Evolutionary conservation across 2,329 filamentous ascomycete genomes (phyloP), one percentile per base, ranked within the genome.

Genomic region (Cladosporium velox): DNA sequence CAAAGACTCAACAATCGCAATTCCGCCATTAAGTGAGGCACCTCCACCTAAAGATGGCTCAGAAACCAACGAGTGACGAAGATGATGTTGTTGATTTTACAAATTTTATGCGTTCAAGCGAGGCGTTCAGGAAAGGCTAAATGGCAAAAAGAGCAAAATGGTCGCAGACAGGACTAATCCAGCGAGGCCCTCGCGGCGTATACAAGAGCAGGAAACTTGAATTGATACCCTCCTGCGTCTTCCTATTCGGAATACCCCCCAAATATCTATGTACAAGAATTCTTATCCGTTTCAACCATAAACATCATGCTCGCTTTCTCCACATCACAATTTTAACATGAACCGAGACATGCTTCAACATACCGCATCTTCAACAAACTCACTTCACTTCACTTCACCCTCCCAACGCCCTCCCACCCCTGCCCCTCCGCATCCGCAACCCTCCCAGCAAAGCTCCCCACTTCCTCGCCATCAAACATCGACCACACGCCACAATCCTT

Each of bases 331-430:
- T 24, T 24, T 24, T 21, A 10, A 44, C n/a, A n/a, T 2, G 1
- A 10, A 10, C n/a, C 18, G 41, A n/a, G n/a, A 44, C 1, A 44
- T 21, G 41, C 41, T 21, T 44, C 41, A 44, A 24, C 8, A 44
- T 44, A 6, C n/a, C 24, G 2, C 24, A 24, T 24, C 24, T 24
- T 24, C 24, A 24, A 24, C 24, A 24, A n/a, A 44, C 18, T 44
- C 6, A 24, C 1, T 24, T 24, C 24, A 24, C 3, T 15, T 63
- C 49, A 64, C 63, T 60, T 69, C n/a, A 73, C 66, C 62, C 67
- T 70, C 30, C 55, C 64, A 11, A 76, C 66, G 18, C 73, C 73
- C 44, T 74, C 73, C 74, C 74, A 76, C 8, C 74, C 74, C 52
- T 72, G 70, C 28, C 54, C 69, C 51, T 70, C 74, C 30, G 70